Evolutionary conservation across 352 stramenopile species (phyloP), one percentile per base, ranked within the genome.

Genomic region (Phytophthora uliginosa): DNA sequence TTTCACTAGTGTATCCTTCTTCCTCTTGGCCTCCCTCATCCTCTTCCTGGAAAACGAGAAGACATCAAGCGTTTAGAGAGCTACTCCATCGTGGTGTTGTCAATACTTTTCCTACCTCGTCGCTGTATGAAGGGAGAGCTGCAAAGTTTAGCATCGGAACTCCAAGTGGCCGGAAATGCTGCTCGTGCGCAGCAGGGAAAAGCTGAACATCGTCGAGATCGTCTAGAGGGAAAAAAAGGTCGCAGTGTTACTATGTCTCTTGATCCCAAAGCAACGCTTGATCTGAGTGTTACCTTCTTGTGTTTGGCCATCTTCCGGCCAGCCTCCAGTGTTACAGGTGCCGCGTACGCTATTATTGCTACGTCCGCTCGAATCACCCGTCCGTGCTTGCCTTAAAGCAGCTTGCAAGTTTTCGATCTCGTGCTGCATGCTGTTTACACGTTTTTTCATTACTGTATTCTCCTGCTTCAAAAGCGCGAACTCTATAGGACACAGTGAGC

Each of bases 81-180:
- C 18, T n/a, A 8, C 18, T 24, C 7, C 18, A n/a, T 24, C 13
- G 42, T 12, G 17, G 6, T 48, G 17, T 15, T 15, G n/a, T 7
- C 47, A 4, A 54, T 18, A 18, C 3, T 18, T 31, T 42, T 42
- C 73, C 3, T 42, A 89, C 85, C 61, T 89, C 82, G 56, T 93
- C 86, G 22, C 75, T 78, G 56, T 90, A 94, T 2, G 71, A 71
- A 54, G 82, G 82, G 9, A 94, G 68, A 2, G 66, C 63, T 20
- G 60, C 60, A 62, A 94, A 86, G 59, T 84, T 81, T 48, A 94
- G 77, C 42, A 64, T 71, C 2, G 86, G 85, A 45, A 94, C 74
- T 7, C 42, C 63, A 22, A 54, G 59, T 17, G 80, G 82, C 61
- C 68, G 71, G 20, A 15, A 47, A 8, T 69, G 42, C 2, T 63